Conservation (phyloP, 352 stramenopile species). For the Pythium coloratum region DNA sequence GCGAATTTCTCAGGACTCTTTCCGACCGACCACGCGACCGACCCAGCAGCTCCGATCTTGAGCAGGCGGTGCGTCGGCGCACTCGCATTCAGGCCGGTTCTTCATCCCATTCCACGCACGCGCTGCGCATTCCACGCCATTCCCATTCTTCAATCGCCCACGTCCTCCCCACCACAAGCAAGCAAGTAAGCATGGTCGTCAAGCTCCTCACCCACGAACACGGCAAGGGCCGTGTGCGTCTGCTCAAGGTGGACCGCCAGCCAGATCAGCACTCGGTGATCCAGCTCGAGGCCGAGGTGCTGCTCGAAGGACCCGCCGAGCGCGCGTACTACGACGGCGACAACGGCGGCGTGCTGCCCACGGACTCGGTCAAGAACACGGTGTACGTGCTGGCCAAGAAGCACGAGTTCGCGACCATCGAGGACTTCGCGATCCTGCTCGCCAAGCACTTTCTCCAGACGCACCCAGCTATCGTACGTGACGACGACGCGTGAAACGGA, state of each 20-base stretch:
- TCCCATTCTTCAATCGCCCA: slow-evolving; percentile 37
- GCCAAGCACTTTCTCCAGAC: slow-evolving; percentile 86
- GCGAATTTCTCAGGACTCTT: slow-evolving; percentile 28
- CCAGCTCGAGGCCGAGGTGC: slow-evolving; percentile 82
- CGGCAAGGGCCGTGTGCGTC: slow-evolving; percentile 84
- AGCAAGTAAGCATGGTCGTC: slow-evolving; percentile 47
- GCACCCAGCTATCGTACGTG: slow-evolving; percentile 72
- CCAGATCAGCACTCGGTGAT: slow-evolving; percentile 74
- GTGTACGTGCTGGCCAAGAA: slow-evolving; percentile 88
- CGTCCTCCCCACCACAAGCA: slow-evolving; percentile 11
- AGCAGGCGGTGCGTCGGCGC: slow-evolving; percentile 5
- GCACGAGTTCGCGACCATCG: slow-evolving; percentile 83
- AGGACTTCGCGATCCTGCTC: slow-evolving; percentile 87
- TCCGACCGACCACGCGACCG: slow-evolving; percentile 21
- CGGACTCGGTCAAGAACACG: slow-evolving; percentile 91
- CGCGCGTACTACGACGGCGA: slow-evolving; percentile 82
- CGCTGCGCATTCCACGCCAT: neutral
- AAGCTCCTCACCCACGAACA: slow-evolving; percentile 75
- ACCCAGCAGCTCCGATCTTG: slow-evolving; percentile 16
- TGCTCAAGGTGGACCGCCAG: slow-evolving; percentile 85
- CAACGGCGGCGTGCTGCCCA: slow-evolving; percentile 84
- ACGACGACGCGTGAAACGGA: neutral
- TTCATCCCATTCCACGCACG: slow-evolving; percentile 10
- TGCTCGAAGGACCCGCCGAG: slow-evolving; percentile 80
- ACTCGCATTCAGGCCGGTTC: slow-evolving; percentile 12